Evolutionary conservation across 371 early-diverging fungal genomes (phyloP).

Genomic region (Mucor mucedo): DNA sequence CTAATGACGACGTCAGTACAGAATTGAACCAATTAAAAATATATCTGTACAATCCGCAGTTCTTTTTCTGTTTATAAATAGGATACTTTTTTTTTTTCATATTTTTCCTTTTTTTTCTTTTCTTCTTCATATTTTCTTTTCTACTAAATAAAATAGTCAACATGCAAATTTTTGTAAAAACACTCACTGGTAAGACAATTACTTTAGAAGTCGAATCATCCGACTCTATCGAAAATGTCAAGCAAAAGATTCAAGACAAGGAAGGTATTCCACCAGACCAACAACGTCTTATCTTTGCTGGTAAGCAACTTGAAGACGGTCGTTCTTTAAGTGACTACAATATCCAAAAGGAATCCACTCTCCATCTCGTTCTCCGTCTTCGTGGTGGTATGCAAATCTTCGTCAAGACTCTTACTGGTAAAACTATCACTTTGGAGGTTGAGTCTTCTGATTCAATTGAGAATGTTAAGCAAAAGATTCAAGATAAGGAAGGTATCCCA

Average conservation of each 20-base stretch:
- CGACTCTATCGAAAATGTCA: constrained; percentile 94
- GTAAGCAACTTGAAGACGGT: constrained; percentile 98
- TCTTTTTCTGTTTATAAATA: constrained; percentile 10
- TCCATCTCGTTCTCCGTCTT: constrained; percentile 95
- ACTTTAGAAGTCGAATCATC: constrained; percentile 97
- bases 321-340: constrained; percentile 81
- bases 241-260: constrained; percentile 98
- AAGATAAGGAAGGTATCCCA: constrained; percentile 97
- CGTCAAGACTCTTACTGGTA: constrained; percentile 98
- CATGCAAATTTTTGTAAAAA: constrained; percentile 95
- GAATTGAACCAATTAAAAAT: constrained; percentile 12
- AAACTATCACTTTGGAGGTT: constrained; percentile 98
- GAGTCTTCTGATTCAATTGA: constrained; percentile 91
- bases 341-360: constrained; percentile 94
- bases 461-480: constrained; percentile 97
- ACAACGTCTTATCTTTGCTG: constrained; percentile 99
- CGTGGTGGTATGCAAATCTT: constrained; percentile 92
- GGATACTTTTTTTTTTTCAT: constrained; percentile 1
- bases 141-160: not conserved
- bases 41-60: constrained; percentile 15
- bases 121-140: constrained; percentile 10
- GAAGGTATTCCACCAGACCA: constrained; percentile 98
- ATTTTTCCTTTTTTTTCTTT: constrained; percentile 1
- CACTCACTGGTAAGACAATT: constrained; percentile 98
- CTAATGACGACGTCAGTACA: constrained; percentile 21